Evolutionary conservation across 805 yeast species (phyloP).

Genomic region (Wickerhamiella cacticola): DNA sequence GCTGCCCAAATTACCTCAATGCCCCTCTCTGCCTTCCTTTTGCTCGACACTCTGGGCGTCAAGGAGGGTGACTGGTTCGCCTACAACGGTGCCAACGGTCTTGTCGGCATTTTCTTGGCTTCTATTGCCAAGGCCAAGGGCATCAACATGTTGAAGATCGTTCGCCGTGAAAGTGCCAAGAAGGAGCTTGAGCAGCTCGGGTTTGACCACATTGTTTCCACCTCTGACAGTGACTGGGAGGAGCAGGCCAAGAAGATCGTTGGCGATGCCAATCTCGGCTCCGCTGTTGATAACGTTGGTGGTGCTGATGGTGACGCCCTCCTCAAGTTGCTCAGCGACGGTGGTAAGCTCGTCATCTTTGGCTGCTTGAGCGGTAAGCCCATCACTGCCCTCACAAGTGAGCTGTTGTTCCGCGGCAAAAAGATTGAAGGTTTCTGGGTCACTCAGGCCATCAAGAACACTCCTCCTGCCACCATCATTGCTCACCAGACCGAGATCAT

Average conservation of each 20-base stretch:
- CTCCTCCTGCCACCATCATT: not conserved
- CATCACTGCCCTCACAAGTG: not conserved
- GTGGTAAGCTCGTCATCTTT: slow-evolving; percentile 5
- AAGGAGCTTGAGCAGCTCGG: slow-evolving; percentile 9
- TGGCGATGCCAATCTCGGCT: slow-evolving; percentile 2
- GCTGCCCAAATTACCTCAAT: slow-evolving; percentile 12
- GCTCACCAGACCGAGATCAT: slow-evolving; percentile 1
- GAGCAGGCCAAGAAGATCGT: slow-evolving; percentile 8
- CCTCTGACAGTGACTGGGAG: not conserved
- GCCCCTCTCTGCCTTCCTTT: slow-evolving; percentile 9
- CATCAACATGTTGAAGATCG: slow-evolving; percentile 12
- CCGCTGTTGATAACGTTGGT: slow-evolving; percentile 11
- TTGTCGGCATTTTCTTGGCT: slow-evolving; percentile 9
- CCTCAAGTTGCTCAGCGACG: slow-evolving; percentile 1
- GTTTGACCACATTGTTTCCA: not conserved
- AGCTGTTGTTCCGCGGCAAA: slow-evolving; percentile 1
- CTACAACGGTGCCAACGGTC: slow-evolving; percentile 12
- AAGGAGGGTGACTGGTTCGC: slow-evolving; percentile 12
- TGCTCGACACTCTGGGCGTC: slow-evolving; percentile 6
- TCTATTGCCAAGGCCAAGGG: slow-evolving; percentile 9
- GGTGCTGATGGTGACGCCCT: slow-evolving; percentile 4
- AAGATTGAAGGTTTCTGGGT: slow-evolving; percentile 10
- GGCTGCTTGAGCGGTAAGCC: slow-evolving; percentile 1
- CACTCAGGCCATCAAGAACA: not conserved
- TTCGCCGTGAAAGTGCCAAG: slow-evolving; percentile 11